Conservation (phyloP, 164 flowering plant genomes). For the Aristolochia fimbriata region DNA sequence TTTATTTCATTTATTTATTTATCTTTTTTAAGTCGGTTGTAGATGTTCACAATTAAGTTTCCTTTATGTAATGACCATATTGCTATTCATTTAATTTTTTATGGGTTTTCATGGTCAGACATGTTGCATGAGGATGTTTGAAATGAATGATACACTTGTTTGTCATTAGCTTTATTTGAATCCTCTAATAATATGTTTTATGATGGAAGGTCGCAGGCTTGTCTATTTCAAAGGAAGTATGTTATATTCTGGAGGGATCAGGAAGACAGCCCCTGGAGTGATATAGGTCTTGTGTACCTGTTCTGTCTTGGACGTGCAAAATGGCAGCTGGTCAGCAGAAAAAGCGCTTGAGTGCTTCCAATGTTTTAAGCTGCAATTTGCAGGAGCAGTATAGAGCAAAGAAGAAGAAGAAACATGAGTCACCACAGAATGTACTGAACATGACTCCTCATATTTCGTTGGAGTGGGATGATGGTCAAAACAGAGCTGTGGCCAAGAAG, state of each 20-base stretch:
- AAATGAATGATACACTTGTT: no score
- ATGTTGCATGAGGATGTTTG: no score
- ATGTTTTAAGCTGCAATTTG: constrained; percentile 28
- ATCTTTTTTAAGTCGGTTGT: no score
- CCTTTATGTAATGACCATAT: no score
- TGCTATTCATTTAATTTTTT: no score
- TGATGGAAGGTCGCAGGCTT: not conserved
- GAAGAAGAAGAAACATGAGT: constrained; percentile 33
- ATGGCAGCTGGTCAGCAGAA: constrained; percentile 79
- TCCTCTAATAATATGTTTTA: not conserved
- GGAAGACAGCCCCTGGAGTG: not conserved
- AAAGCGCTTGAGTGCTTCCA: constrained; percentile 43
- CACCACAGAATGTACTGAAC: constrained; percentile 20
- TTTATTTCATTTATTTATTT: no score
- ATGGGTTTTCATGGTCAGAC: no score
- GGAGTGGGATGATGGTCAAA: constrained; percentile 53
- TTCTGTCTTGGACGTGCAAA: constrained; percentile 8
- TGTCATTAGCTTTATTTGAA: no score
- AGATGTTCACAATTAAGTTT: no score
- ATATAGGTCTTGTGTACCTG: not conserved
- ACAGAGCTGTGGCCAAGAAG: constrained; percentile 53
- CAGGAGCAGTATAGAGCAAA: constrained; percentile 34
- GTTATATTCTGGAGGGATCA: not conserved
- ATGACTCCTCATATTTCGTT: constrained; percentile 47
- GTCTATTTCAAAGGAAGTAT: not conserved